phyloP scores from a whole-genome alignment of 2,329 filamentous ascomycete species.

The Catunica adiposa region DNA sequence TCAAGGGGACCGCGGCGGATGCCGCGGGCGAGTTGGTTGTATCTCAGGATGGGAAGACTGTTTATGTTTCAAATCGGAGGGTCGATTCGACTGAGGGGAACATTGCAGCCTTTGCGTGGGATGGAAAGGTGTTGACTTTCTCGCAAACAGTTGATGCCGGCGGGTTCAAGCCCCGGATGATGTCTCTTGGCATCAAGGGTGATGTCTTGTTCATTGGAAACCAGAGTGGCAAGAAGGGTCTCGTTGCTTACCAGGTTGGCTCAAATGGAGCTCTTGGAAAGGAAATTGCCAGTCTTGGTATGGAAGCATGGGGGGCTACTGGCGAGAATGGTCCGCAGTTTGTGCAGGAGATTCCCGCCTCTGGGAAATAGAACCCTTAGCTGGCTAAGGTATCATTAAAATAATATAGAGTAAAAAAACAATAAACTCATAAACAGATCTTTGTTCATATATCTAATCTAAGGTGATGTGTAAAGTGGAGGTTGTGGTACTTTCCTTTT shows the following conservation, averaged over 20 bases:
- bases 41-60: constrained; percentile 25
- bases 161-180: constrained; percentile 30
- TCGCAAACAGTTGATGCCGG: constrained; percentile 21
- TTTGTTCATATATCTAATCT: too few relatives aligned
- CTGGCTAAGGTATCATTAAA: background rate
- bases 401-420: background rate
- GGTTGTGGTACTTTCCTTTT: too few relatives aligned
- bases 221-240: constrained; percentile 25
- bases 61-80: constrained; percentile 37
- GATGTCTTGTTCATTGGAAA: constrained; percentile 30
- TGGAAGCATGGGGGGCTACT: constrained; percentile 4
- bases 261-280: constrained; percentile 19
- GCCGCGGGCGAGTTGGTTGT: constrained; percentile 31
- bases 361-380: background rate
- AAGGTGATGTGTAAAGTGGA: too few relatives aligned
- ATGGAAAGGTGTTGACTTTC: constrained; percentile 21
- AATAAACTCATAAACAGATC: too few relatives aligned
- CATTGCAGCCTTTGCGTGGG: constrained; percentile 30
- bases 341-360: constrained; percentile 7
- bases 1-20: constrained; percentile 17
- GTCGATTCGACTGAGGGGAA: constrained; percentile 29
- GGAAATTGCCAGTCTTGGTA: constrained; percentile 8
- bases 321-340: constrained; percentile 10
- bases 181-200: constrained; percentile 19
- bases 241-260: constrained; percentile 25